Evolutionary conservation across 306 rosid genomes (phyloP).

Genomic region (Corylus americana): DNA sequence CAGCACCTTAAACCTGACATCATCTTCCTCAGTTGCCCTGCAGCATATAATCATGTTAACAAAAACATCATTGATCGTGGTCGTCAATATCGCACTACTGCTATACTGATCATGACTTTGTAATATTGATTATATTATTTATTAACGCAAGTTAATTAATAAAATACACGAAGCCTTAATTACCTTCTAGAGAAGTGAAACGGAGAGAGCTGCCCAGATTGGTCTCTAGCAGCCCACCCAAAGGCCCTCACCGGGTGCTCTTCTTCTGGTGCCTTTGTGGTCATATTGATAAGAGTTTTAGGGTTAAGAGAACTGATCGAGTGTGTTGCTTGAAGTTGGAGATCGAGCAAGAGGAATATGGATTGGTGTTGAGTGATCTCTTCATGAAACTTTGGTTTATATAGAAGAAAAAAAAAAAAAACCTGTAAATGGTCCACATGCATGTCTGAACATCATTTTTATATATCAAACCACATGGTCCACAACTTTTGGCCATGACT

Average conservation of each 20-base stretch:
- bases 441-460: too few species aligned
- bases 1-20: constrained; percentile 26
- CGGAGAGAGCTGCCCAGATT: constrained; percentile 41
- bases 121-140: too few species aligned
- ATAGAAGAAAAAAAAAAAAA: neutral
- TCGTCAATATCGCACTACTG: too few species aligned
- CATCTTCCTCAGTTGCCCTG: constrained; percentile 26
- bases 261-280: constrained; percentile 18
- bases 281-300: constrained; percentile 1
- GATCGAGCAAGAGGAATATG: neutral
- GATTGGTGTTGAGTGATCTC: too few species aligned
- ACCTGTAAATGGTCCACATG: too few species aligned
- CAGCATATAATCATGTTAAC: neutral
- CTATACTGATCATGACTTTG: too few species aligned
- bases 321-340: neutral
- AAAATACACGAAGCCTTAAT: neutral
- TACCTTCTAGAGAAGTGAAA: constrained; percentile 49
- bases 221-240: constrained; percentile 52
- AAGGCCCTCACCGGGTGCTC: constrained; percentile 44
- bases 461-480: too few species aligned
- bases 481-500: too few species aligned
- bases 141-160: too few species aligned
- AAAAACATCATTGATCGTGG: neutral
- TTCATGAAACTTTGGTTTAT: neutral
- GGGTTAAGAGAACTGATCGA: neutral